Conservation (phyloP, 371 early-diverging fungal genomes). For the Lichtheimia ramosa region DNA sequence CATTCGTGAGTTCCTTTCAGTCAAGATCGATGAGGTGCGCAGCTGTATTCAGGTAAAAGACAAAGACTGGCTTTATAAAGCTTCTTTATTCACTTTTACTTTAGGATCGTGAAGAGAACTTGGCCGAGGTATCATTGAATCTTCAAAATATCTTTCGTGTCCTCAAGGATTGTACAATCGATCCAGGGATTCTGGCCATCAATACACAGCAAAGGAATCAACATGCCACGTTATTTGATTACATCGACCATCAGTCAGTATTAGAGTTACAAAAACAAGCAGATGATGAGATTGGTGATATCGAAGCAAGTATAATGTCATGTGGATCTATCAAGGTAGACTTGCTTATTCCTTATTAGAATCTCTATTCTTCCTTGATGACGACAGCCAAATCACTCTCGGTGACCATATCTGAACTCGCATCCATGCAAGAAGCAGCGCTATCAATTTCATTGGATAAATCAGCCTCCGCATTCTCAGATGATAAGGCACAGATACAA, state of each 20-base stretch:
- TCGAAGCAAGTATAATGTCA: constrained; percentile 25
- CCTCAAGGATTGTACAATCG: constrained; percentile 32
- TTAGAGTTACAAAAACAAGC: constrained; percentile 45
- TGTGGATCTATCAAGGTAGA: neutral
- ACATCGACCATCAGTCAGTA: constrained; percentile 50
- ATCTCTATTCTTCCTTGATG: constrained; percentile 18
- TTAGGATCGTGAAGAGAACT: constrained; percentile 36
- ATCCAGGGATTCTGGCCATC: constrained; percentile 35
- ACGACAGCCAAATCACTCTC: constrained; percentile 26
- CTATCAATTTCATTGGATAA: constrained; percentile 28
- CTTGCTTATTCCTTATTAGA: constrained; percentile 7
- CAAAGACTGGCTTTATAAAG: neutral
- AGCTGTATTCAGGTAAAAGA: constrained; percentile 30
- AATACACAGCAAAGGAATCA: constrained; percentile 16
- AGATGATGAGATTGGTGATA: constrained; percentile 46
- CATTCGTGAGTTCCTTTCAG: constrained; percentile 32
- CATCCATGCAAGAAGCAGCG: constrained; percentile 23
- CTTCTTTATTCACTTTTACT: neutral
- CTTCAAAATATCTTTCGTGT: constrained; percentile 36
- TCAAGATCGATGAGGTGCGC: constrained; percentile 24
- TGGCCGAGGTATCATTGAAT: constrained; percentile 38
- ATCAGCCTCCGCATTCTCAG: constrained; percentile 23
- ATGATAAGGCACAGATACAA: constrained; percentile 33
- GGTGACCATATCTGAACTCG: constrained; percentile 24
- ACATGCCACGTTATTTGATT: constrained; percentile 37